These are phyloP conservation scores for Coemansia sp. DNA, from an alignment of 192 early-diverging fungal genomes.

Conservation along the genomic window DNA sequence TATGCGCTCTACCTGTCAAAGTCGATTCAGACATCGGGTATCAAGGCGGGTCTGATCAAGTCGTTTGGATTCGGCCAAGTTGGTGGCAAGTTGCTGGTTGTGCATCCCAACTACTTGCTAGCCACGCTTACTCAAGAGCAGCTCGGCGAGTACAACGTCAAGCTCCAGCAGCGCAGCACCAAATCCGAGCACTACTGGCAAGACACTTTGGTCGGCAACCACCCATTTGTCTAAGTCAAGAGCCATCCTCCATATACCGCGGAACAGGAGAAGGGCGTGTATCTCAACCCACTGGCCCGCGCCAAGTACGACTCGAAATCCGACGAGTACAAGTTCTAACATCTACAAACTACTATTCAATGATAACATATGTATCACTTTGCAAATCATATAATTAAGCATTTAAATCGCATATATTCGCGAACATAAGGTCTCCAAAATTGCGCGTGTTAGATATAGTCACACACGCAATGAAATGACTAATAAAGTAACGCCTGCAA, in stretches of 20 bases:
- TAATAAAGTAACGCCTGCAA: not conserved
- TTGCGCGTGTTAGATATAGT: no score
- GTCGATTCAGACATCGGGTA: constrained; percentile 66
- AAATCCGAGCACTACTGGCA: constrained; percentile 41
- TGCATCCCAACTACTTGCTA: constrained; percentile 71
- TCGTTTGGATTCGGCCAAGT: constrained; percentile 77
- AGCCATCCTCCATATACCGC: constrained; percentile 24
- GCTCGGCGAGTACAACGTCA: constrained; percentile 24
- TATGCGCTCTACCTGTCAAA: constrained; percentile 79
- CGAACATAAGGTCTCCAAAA: no score
- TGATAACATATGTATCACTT: no score
- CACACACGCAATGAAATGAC: no score
- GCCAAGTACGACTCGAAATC: constrained; percentile 20
- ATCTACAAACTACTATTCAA: not conserved
- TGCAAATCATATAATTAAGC: no score
- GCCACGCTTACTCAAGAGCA: constrained; percentile 17
- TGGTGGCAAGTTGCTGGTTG: constrained; percentile 66
- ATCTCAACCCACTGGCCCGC: constrained; percentile 30
- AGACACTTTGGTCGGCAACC: constrained; percentile 39
- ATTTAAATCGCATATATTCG: no score
- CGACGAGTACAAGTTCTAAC: constrained; percentile 25
- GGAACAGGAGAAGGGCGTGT: constrained; percentile 24
- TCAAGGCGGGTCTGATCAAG: constrained; percentile 68
- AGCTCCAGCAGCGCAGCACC: constrained; percentile 3
- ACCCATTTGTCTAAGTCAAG: constrained; percentile 34